phyloP scores from a whole-genome alignment of 768 basidiomycete species.

The Tricholoma sp. region DNA sequence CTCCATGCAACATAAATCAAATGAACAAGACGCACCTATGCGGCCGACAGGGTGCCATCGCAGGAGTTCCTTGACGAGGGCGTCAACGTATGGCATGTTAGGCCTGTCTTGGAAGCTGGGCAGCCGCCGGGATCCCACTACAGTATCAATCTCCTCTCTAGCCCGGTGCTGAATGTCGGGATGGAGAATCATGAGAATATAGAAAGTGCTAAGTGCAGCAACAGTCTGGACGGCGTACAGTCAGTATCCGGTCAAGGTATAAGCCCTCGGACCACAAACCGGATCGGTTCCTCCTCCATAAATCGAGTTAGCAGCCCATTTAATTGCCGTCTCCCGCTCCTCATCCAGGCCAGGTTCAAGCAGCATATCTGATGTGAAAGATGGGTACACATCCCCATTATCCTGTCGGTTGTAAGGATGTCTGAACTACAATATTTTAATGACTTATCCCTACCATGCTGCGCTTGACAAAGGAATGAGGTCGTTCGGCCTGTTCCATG shows the following conservation, averaged over 20 bases:
- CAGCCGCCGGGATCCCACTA: constrained; percentile 24
- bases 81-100: constrained; percentile 24
- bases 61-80: constrained; percentile 25
- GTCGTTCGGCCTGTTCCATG: constrained; percentile 27
- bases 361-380: constrained; percentile 38
- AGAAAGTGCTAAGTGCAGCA: constrained; percentile 23
- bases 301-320: constrained; percentile 27
- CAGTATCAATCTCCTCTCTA: constrained; percentile 28
- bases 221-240: constrained; percentile 8
- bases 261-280: constrained; percentile 15
- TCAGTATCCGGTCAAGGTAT: neutral
- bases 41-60: constrained; percentile 23
- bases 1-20: neutral
- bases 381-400: constrained; percentile 28
- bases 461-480: constrained; percentile 34
- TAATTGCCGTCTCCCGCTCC: constrained; percentile 34
- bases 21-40: constrained; percentile 17
- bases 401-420: constrained; percentile 19
- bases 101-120: constrained; percentile 24
- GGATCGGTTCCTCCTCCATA: constrained; percentile 32
- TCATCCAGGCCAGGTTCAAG: constrained; percentile 22
- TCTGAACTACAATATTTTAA: neutral
- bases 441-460: constrained; percentile 5
- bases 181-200: constrained; percentile 25
- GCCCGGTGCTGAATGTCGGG: constrained; percentile 24